phyloP scores from a whole-genome alignment of 345 rosid genomes.

The Arabidopsis arenosa region DNA sequence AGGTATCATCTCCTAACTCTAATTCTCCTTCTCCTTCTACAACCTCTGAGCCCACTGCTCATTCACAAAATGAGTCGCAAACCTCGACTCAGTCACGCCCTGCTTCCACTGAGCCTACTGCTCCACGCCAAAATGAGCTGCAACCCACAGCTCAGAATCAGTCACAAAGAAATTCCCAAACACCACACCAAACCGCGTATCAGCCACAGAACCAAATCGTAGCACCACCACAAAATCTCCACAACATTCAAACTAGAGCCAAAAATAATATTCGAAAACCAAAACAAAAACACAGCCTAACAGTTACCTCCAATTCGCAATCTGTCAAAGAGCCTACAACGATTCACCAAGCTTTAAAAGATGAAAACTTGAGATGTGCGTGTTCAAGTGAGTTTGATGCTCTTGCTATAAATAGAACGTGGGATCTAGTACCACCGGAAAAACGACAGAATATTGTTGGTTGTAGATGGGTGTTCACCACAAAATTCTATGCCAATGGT shows the following conservation, averaged over 20 bases:
- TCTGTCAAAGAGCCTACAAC: neutral
- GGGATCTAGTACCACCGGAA: neutral
- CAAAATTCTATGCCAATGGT: neutral
- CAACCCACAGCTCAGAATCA: neutral
- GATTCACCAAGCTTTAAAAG: neutral
- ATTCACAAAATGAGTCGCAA: neutral
- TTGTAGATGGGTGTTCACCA: neutral
- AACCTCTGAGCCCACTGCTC: neutral
- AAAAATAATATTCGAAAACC: no score
- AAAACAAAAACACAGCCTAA: no score
- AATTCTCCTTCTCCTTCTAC: neutral
- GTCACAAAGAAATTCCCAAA: no score
- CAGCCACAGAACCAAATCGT: no score
- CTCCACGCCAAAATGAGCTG: neutral
- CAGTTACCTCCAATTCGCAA: no score
- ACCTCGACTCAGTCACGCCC: neutral
- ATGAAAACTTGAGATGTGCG: neutral
- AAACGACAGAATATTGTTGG: neutral
- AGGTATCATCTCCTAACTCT: neutral
- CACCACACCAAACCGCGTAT: no score
- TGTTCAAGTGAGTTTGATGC: neutral
- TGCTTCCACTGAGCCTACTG: neutral
- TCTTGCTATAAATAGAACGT: accelerated
- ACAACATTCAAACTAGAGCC: no score
- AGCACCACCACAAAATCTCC: no score